Evolutionary conservation across 2,329 filamentous ascomycete species (phyloP).

Genomic region (Ceratocystis ficicola): DNA sequence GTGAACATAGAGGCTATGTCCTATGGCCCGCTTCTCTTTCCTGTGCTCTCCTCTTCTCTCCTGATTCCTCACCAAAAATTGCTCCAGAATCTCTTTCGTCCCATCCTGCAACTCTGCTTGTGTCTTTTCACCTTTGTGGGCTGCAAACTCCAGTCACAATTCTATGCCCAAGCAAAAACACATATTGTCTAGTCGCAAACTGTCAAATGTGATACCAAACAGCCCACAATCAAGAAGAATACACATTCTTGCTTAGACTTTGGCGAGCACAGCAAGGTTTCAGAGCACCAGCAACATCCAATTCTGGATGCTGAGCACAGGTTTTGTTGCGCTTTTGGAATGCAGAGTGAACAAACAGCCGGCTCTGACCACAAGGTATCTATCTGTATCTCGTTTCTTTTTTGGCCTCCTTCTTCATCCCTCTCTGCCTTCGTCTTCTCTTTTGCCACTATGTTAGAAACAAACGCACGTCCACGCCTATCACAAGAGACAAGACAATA

Average conservation of each 20-base stretch:
- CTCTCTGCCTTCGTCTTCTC: neutral
- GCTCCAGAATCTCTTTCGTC: neutral
- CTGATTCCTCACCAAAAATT: neutral
- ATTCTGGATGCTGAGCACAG: neutral
- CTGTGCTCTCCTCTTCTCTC: too few species aligned
- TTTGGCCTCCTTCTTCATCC: neutral
- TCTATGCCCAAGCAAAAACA: neutral
- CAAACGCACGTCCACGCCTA: constrained; percentile 3
- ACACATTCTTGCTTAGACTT: neutral
- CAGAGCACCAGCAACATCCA: neutral
- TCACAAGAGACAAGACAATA: neutral
- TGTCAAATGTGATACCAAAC: neutral
- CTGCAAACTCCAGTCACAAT: neutral
- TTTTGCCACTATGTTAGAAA: constrained; percentile 1
- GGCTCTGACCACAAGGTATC: neutral
- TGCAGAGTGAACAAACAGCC: neutral
- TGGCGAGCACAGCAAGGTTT: neutral
- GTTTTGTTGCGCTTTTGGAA: neutral
- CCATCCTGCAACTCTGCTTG: neutral
- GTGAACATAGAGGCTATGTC: neutral
- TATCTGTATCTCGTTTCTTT: neutral
- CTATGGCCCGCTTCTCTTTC: neutral
- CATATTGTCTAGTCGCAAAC: neutral
- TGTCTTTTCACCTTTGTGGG: neutral
- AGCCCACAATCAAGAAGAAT: neutral